Conservation (phyloP, 257 asterid genomes). For the Coffea canephora region DNA sequence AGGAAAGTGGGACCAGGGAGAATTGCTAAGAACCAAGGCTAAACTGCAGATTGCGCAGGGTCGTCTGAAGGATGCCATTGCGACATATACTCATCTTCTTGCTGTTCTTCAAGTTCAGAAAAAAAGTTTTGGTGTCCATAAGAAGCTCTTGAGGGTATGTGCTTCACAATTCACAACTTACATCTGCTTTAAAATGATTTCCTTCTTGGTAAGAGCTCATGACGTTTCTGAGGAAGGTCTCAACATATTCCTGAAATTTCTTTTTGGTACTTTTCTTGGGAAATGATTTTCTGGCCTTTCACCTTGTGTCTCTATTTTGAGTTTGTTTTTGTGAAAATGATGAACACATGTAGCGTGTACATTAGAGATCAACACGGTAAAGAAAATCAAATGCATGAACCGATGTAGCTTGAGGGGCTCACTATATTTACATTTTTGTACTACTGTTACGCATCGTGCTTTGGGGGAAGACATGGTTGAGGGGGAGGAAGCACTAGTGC, state of each 20-base stretch:
- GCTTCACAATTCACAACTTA: not conserved
- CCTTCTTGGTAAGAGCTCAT: not conserved
- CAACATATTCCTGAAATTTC: not conserved
- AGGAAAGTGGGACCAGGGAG: constrained; percentile 87
- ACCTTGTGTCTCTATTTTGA: not conserved
- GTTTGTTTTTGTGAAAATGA: not conserved
- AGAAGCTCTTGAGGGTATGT: constrained; percentile 53
- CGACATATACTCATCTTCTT: constrained; percentile 74
- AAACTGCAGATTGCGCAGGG: constrained; percentile 78
- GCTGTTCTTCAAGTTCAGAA: constrained; percentile 85
- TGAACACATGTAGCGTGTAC: not conserved
- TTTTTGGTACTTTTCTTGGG: not conserved
- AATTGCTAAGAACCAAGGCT: constrained; percentile 66
- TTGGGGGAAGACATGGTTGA: not conserved
- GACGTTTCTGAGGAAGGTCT: not conserved
- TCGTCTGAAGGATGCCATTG: constrained; percentile 51
- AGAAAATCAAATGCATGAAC: not conserved
- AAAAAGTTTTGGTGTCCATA: constrained; percentile 48
- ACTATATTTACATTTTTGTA: no score
- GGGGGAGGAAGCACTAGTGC: not conserved
- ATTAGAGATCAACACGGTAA: not conserved
- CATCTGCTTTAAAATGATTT: not conserved
- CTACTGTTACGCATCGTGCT: not conserved
- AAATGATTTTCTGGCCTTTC: not conserved
- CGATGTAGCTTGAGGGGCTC: not conserved